These are phyloP conservation scores for Neurospora tetraspora DNA, from an alignment of 495 filamentous ascomycete genomes.

Conservation along the genomic window DNA sequence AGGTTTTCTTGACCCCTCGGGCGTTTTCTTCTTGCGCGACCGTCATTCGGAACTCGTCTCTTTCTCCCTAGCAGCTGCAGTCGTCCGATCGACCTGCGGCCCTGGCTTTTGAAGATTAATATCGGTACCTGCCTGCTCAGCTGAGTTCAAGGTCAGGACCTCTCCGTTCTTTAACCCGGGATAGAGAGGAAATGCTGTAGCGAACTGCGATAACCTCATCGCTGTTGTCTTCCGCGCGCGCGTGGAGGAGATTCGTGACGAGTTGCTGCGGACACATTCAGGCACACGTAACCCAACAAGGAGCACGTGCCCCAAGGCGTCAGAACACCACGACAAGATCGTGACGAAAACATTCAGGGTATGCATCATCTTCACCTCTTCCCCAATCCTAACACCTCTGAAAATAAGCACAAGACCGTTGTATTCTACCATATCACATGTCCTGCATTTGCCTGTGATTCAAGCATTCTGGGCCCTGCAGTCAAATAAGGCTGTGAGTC, in stretches of 20 bases:
- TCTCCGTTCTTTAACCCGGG: not conserved
- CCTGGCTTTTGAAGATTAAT: not conserved
- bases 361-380: slow-evolving; percentile 20
- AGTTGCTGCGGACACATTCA: not conserved
- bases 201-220: not conserved
- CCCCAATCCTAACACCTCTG: slow-evolving; percentile 7
- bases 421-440: slow-evolving; percentile 17
- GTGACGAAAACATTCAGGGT: slow-evolving; percentile 12
- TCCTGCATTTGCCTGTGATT: slow-evolving; percentile 5
- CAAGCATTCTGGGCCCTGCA: slow-evolving; percentile 13
- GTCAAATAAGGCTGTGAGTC: slow-evolving; percentile 7
- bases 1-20: slow-evolving; percentile 3
- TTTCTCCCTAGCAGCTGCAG: slow-evolving; percentile 6
- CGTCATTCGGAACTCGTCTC: slow-evolving; percentile 5
- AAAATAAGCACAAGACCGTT: slow-evolving; percentile 13
- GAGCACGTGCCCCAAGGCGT: not conserved
- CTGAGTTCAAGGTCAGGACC: not conserved
- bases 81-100: slow-evolving; percentile 4
- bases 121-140: not conserved
- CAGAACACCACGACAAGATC: not conserved
- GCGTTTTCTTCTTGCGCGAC: slow-evolving; percentile 4
- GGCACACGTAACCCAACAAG: not conserved
- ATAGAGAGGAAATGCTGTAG: not conserved
- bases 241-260: not conserved
- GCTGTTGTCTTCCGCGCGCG: not conserved